Percentiles rank a stretch among this genome's conserved stretches.
These are phyloP conservation scores for Lanmaoa rubissima DNA, from an alignment of 768 basidiomycete genomes.

Conservation along the genomic window DNA sequence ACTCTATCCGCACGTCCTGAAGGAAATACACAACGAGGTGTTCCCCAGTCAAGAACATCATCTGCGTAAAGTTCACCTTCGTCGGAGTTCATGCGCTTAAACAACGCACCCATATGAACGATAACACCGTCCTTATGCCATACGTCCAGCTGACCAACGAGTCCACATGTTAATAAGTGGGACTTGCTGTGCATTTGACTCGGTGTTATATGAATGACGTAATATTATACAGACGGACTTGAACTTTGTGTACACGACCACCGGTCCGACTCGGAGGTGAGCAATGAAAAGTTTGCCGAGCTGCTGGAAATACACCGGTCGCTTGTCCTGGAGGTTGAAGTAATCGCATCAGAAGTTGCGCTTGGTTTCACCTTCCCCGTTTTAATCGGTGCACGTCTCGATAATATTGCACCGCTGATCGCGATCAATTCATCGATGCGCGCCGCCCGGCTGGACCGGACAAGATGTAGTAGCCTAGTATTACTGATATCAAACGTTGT, in stretches of 20 bases:
- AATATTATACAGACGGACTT: slow-evolving; percentile 20
- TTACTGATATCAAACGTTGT: slow-evolving; percentile 16
- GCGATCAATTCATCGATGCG: slow-evolving; percentile 13
- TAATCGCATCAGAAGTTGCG: slow-evolving; percentile 14
- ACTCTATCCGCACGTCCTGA: not conserved
- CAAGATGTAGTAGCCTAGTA: not conserved
- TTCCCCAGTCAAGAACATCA: slow-evolving; percentile 8
- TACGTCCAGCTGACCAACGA: slow-evolving; percentile 18
- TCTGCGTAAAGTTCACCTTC: slow-evolving; percentile 3
- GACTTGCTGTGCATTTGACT: slow-evolving; percentile 15
- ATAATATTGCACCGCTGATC: slow-evolving; percentile 9
- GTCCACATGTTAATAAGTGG: slow-evolving; percentile 7
- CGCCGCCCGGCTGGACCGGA: slow-evolving; percentile 13
- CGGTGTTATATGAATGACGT: slow-evolving; percentile 29
- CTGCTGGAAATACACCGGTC: slow-evolving; percentile 3
- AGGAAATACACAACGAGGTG: slow-evolving; percentile 8
- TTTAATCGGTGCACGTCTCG: not conserved
- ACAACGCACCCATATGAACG: slow-evolving; percentile 19
- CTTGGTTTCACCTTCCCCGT: slow-evolving; percentile 9
- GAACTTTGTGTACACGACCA: slow-evolving; percentile 23
- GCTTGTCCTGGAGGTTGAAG: slow-evolving; percentile 12
- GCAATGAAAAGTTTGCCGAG: slow-evolving; percentile 14
- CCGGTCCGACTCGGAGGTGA: slow-evolving; percentile 14
- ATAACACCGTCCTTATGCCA: slow-evolving; percentile 20
- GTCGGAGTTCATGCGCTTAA: slow-evolving; percentile 23